A percentile compares a stretch with the other conserved stretches of the same genome.
Evolutionary conservation across 768 basidiomycete genomes (phyloP).

Genomic region (Suillus brevipes): DNA sequence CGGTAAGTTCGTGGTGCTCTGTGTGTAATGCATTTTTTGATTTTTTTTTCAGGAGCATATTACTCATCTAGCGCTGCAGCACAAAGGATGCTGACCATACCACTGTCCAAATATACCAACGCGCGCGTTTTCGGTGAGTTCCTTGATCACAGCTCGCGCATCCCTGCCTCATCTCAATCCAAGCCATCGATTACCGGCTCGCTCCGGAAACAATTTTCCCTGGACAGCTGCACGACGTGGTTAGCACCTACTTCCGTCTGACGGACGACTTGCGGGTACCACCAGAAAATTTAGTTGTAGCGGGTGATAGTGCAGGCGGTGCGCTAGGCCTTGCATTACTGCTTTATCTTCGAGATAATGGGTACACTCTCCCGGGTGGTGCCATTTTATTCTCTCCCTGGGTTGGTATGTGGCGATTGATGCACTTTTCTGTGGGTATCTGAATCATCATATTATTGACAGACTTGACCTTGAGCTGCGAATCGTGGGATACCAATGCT

Average conservation of each 20-base stretch:
- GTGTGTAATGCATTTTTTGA: slow-evolving; percentile 8
- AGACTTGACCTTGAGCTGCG: slow-evolving; percentile 96
- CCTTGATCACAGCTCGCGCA: not conserved
- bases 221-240: slow-evolving; percentile 83
- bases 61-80: slow-evolving; percentile 90
- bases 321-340: slow-evolving; percentile 81
- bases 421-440: slow-evolving; percentile 5
- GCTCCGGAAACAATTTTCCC: slow-evolving; percentile 96
- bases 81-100: slow-evolving; percentile 87
- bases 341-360: slow-evolving; percentile 94
- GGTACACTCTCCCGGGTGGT: slow-evolving; percentile 80
- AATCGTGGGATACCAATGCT: slow-evolving; percentile 96
- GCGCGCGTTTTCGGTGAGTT: slow-evolving; percentile 80
- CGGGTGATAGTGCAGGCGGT: slow-evolving; percentile 94
- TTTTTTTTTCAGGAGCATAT: slow-evolving; percentile 68
- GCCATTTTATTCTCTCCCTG: slow-evolving; percentile 92
- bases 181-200: slow-evolving; percentile 91
- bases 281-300: slow-evolving; percentile 84
- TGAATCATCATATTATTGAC: slow-evolving; percentile 6
- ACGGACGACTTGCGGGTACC: slow-evolving; percentile 88
- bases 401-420: slow-evolving; percentile 68
- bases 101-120: slow-evolving; percentile 84
- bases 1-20: slow-evolving; percentile 46
- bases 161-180: slow-evolving; percentile 2
- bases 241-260: slow-evolving; percentile 83